phyloP scores from a whole-genome alignment of 2,329 filamentous ascomycete genomes.

The Cordyceps javanica region DNA sequence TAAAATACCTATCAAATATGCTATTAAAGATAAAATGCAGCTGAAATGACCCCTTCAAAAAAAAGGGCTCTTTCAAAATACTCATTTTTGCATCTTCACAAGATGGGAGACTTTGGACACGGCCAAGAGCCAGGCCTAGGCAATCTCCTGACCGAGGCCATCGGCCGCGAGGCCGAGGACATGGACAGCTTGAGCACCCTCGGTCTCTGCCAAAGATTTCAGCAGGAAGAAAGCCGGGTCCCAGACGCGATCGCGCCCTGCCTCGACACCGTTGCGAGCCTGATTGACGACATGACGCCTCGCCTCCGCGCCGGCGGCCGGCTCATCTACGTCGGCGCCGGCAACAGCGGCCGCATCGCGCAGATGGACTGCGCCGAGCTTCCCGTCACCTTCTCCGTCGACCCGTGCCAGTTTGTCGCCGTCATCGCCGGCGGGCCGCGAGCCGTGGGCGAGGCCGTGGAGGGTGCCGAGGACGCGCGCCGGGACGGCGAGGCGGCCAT shows the following conservation, averaged over 20 bases:
- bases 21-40: not conserved
- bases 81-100: not conserved
- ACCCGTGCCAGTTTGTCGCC: not conserved
- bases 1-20: not conserved
- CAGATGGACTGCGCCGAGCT: not conserved
- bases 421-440: not conserved
- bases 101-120: not conserved
- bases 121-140: not conserved
- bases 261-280: not conserved
- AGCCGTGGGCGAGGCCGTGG: not conserved
- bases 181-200: not conserved
- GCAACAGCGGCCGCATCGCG: not conserved
- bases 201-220: not conserved
- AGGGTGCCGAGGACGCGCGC: not conserved
- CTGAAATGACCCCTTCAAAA: not conserved
- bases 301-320: not conserved
- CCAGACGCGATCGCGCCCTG: not conserved
- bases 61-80: not conserved
- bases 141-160: not conserved
- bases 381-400: not conserved
- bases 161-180: not conserved
- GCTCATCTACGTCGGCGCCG: not conserved
- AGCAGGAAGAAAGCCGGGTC: not conserved
- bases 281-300: not conserved
- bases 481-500: not conserved